Evolutionary conservation across 768 basidiomycete species (phyloP), one percentile per base, ranked within the genome.

Genomic region (Naganishia vaughanmartiniae): DNA sequence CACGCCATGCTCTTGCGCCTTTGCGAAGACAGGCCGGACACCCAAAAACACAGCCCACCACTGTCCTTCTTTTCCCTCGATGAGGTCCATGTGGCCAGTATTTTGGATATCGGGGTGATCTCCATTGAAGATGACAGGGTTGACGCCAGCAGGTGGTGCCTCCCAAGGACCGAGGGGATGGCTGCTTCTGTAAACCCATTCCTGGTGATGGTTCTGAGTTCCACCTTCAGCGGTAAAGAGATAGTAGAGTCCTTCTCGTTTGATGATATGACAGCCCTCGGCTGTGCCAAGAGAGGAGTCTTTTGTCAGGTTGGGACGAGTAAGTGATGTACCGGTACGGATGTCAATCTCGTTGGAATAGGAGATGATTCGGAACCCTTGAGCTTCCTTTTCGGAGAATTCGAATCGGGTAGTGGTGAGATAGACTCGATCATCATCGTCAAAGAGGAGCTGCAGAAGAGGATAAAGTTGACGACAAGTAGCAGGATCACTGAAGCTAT

Each of bases 61-160:
- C 45, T 78, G 76, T 0, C 82, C 82, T 11, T 72, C 67, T 0
- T 54, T 71, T 60, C 82, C 81, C 65, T 81, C 77, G 60, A 83
- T 78, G 7, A 83, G 53, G 72, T 83, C 83, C 30, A 81, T 78
- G 70, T 84, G 83, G 3, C 83, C 83, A 12, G 83, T 81, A 4
- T 82, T 81, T 71, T 81, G 81, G 54, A 83, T 80, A 79, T 74
- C 26, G 76, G 79, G 53, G 78, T 82, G 67, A 68, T 71, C 31
- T 42, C 39, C 70, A 48, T 76, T 76, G 69, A 31, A 72, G 19
- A 74, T 33, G 21, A 76, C 34, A 21, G 75, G 75, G 56, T 76
- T 76, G 65, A 73, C 24, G 19, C 71, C 60, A 11, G 24, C 68
- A 9, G 72, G 71, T 42, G 55, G 55, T 10, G 70, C 63, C 34